A percentile compares a stretch with the other conserved stretches of the same genome.
These are phyloP conservation scores for Polygonum aviculare DNA, from an alignment of 148 eudicot species.

Conservation along the genomic window DNA sequence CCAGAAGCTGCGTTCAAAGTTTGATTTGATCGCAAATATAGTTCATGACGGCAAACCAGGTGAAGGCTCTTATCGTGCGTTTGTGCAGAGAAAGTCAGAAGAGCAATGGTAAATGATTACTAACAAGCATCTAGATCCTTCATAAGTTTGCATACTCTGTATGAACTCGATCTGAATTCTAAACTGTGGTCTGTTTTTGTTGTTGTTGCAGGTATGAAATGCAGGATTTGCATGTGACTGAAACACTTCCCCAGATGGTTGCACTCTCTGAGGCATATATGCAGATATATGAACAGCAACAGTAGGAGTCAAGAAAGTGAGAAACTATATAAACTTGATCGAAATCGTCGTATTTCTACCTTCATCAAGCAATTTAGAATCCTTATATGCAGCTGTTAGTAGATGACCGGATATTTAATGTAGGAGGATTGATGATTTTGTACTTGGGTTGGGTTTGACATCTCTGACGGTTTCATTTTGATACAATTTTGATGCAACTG, in stretches of 20 bases:
- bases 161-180: background rate
- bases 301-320: conserved; percentile 11
- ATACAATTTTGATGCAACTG: background rate
- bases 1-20: conserved; percentile 70
- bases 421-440: background rate
- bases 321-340: background rate
- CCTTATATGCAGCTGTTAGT: background rate
- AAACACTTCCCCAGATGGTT: conserved; percentile 98
- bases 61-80: conserved; percentile 89
- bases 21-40: conserved; percentile 86
- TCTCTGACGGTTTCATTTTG: background rate
- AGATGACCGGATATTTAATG: background rate
- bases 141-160: background rate
- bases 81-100: conserved; percentile 96
- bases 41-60: conserved; percentile 98
- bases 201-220: conserved; percentile 72
- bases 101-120: conserved; percentile 63
- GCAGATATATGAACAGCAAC: conserved; percentile 98
- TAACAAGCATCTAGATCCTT: background rate
- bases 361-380: background rate
- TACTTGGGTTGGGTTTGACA: too few species aligned
- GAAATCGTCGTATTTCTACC: background rate
- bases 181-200: background rate
- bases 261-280: conserved; percentile 95
- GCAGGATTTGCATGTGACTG: conserved; percentile 94